Evolutionary conservation across 352 stramenopile genomes (phyloP).

Genomic region (Plasmopara halstedii): DNA sequence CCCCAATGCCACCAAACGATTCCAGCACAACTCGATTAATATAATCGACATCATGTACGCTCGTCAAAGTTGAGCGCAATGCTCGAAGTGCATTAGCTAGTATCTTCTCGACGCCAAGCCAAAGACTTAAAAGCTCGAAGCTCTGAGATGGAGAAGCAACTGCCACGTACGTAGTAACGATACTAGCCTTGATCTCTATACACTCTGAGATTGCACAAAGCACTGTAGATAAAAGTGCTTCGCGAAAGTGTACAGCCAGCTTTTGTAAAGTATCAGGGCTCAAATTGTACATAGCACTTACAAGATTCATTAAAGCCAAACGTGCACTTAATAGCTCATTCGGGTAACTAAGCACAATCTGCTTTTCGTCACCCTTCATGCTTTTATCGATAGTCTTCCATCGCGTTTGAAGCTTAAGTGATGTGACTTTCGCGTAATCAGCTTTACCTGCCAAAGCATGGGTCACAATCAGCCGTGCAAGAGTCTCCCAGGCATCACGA

Average conservation of each 20-base stretch:
- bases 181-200: conserved; percentile 39
- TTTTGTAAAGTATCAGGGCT: conserved; percentile 43
- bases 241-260: conserved; percentile 46
- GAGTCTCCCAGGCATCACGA: conserved; percentile 44
- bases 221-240: conserved; percentile 52
- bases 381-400: conserved; percentile 19
- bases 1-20: conserved; percentile 50
- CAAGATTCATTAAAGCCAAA: conserved; percentile 36
- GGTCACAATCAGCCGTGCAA: conserved; percentile 38
- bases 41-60: conserved; percentile 34
- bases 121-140: conserved; percentile 46
- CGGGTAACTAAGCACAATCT: conserved; percentile 36
- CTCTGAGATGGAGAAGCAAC: conserved; percentile 29
- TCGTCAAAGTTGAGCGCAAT: conserved; percentile 32
- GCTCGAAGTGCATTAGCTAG: conserved; percentile 31
- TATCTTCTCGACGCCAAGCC: conserved; percentile 39
- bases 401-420: conserved; percentile 47
- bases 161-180: conserved; percentile 51
- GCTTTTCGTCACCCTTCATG: conserved; percentile 27
- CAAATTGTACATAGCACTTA: conserved; percentile 29
- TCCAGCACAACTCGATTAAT: conserved; percentile 50
- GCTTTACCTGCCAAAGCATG: conserved; percentile 56
- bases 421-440: conserved; percentile 40
- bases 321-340: conserved; percentile 33
- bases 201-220: conserved; percentile 46